phyloP scores from a whole-genome alignment of 192 early-diverging fungal genomes.

The Geranomyces variabilis region DNA sequence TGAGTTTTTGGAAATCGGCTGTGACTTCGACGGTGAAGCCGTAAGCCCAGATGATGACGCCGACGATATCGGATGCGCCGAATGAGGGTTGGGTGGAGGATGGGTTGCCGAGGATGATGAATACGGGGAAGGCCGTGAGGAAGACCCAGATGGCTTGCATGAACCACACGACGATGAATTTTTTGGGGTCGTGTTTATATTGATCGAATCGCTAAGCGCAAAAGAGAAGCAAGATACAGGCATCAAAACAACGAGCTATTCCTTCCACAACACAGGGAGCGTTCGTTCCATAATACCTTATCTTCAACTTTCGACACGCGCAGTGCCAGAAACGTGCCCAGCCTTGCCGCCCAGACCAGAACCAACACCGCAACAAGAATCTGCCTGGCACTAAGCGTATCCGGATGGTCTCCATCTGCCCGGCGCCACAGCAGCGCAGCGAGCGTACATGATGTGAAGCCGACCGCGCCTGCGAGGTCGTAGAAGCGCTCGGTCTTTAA shows the following conservation, averaged over 20 bases:
- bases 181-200: conserved; percentile 46
- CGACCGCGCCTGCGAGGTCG: conserved; percentile 53
- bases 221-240: not conserved
- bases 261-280: not conserved
- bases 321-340: conserved; percentile 50
- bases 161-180: conserved; percentile 51
- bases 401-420: conserved; percentile 14
- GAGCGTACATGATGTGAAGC: conserved; percentile 49
- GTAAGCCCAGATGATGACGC: conserved; percentile 49
- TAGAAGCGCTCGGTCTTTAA: conserved; percentile 53
- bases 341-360: conserved; percentile 45
- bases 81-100: conserved; percentile 37
- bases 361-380: conserved; percentile 41
- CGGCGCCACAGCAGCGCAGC: conserved; percentile 43
- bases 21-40: conserved; percentile 50
- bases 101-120: conserved; percentile 49
- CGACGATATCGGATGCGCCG: conserved; percentile 42
- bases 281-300: not conserved
- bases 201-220: conserved; percentile 47
- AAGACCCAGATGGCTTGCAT: conserved; percentile 59
- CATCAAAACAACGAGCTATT: not conserved
- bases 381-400: conserved; percentile 41
- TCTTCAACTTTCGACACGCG: not conserved
- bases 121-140: conserved; percentile 54
- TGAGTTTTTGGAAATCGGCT: conserved; percentile 55